Percentiles rank a stretch among this genome's conserved stretches.
Evolutionary conservation across 139 green algal genomes (phyloP).

Genomic region (Tetraselmis chui): DNA sequence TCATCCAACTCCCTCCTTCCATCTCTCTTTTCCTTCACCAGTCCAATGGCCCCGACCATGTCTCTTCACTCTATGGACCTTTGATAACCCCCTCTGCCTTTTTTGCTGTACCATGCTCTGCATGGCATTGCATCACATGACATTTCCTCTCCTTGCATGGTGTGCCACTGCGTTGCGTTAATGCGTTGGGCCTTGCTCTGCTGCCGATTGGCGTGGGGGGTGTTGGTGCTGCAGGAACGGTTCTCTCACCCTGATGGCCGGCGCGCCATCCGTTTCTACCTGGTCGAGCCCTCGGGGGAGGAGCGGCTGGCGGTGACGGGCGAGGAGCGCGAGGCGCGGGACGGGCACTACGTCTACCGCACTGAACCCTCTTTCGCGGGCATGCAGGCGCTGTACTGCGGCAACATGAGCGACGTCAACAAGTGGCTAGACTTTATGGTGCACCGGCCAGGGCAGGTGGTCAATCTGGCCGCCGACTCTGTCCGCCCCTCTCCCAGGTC

Average conservation of each 20-base stretch:
- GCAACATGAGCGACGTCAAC: conserved; percentile 5
- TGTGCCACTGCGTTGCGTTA: too few species aligned
- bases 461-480: conserved; percentile 11
- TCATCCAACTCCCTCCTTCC: too few species aligned
- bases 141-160: too few species aligned
- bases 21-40: too few species aligned
- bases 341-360: conserved; percentile 48
- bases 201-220: too few species aligned
- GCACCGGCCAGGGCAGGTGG: conserved; percentile 1
- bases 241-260: conserved; percentile 20
- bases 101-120: too few species aligned
- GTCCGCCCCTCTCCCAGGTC: neutral
- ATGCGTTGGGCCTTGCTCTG: too few species aligned
- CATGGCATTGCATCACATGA: too few species aligned
- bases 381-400: neutral
- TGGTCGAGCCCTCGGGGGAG: conserved; percentile 25
- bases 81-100: too few species aligned
- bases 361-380: neutral
- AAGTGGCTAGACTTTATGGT: conserved; percentile 2
- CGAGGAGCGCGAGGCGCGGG: conserved; percentile 41
- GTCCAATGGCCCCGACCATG: too few species aligned
- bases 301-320: conserved; percentile 31
- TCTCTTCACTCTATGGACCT: too few species aligned
- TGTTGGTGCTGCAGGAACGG: conserved; percentile 18
- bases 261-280: conserved; percentile 29